A percentile compares a stretch with the other conserved stretches of the same genome.
phyloP scores from a whole-genome alignment of 1,139 yeast genomes.

The Candida labiduridarum region DNA sequence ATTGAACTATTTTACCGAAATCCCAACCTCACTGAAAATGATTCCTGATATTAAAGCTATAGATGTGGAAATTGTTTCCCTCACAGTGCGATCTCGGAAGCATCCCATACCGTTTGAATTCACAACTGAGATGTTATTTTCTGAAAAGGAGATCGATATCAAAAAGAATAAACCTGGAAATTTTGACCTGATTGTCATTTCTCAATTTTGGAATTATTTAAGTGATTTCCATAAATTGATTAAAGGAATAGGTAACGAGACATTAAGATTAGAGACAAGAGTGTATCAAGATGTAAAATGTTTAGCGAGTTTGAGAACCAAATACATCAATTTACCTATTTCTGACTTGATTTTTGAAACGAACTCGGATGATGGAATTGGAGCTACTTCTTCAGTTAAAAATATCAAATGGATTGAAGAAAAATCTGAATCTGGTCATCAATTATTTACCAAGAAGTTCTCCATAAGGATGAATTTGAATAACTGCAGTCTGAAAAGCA shows the following conservation, averaged over 20 bases:
- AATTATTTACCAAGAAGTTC: slow-evolving; percentile 30
- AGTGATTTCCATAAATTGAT: slow-evolving; percentile 33
- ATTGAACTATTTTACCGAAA: slow-evolving; percentile 31
- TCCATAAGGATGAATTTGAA: slow-evolving; percentile 28
- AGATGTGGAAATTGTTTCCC: slow-evolving; percentile 36
- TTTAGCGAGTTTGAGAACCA: slow-evolving; percentile 37
- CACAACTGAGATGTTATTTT: slow-evolving; percentile 43
- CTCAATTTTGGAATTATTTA: slow-evolving; percentile 32
- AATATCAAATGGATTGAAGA: slow-evolving; percentile 32
- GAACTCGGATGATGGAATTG: slow-evolving; percentile 18
- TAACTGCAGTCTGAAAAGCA: slow-evolving; percentile 29
- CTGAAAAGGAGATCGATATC: slow-evolving; percentile 25
- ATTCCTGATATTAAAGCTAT: slow-evolving; percentile 35
- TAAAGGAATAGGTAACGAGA: slow-evolving; percentile 38
- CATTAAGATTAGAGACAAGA: slow-evolving; percentile 37
- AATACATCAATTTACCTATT: slow-evolving; percentile 29
- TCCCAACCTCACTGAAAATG: slow-evolving; percentile 6
- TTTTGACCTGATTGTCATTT: slow-evolving; percentile 35
- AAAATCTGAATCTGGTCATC: slow-evolving; percentile 16
- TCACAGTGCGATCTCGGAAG: slow-evolving; percentile 39
- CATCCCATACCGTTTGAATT: slow-evolving; percentile 45
- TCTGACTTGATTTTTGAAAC: slow-evolving; percentile 20
- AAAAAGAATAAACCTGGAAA: slow-evolving; percentile 22
- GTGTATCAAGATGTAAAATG: slow-evolving; percentile 40
- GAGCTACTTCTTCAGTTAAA: slow-evolving; percentile 22